Evolutionary conservation across 768 basidiomycete species (phyloP).

Genomic region (Collybiopsis luxurians): DNA sequence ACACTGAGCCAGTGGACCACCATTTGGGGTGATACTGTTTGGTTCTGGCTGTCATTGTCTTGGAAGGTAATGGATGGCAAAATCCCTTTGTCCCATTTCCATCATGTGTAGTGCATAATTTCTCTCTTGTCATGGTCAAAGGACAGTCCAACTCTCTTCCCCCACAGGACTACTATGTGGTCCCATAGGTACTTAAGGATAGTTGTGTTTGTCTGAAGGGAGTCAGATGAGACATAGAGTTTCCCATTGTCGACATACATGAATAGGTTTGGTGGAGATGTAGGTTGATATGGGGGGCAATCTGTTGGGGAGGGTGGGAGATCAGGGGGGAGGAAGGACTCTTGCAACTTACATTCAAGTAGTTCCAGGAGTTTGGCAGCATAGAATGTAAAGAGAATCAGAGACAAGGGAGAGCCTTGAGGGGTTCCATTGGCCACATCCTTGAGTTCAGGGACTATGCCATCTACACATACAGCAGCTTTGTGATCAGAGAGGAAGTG

Average conservation of each 20-base stretch:
- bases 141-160: slow-evolving; percentile 15
- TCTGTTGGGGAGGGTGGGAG: neutral
- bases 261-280: slow-evolving; percentile 6
- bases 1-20: slow-evolving; percentile 31
- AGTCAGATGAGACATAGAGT: slow-evolving; percentile 20
- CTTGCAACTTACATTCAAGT: slow-evolving; percentile 7
- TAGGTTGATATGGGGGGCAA: neutral
- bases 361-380: slow-evolving; percentile 20
- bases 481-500: slow-evolving; percentile 23
- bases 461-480: slow-evolving; percentile 18
- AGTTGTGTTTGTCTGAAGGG: slow-evolving; percentile 18
- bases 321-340: too few relatives aligned
- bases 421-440: neutral
- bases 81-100: neutral
- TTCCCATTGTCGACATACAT: slow-evolving; percentile 33
- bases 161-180: slow-evolving; percentile 12
- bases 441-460: slow-evolving; percentile 5
- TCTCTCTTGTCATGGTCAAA: slow-evolving; percentile 21
- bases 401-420: slow-evolving; percentile 16
- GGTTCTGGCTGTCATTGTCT: neutral
- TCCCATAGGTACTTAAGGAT: slow-evolving; percentile 17
- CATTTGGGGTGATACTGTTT: slow-evolving; percentile 4
- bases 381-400: slow-evolving; percentile 24
- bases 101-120: slow-evolving; percentile 24
- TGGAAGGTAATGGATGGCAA: slow-evolving; percentile 13